Conservation (phyloP, 257 asterid genomes). For the Gentiana macrophylla region DNA sequence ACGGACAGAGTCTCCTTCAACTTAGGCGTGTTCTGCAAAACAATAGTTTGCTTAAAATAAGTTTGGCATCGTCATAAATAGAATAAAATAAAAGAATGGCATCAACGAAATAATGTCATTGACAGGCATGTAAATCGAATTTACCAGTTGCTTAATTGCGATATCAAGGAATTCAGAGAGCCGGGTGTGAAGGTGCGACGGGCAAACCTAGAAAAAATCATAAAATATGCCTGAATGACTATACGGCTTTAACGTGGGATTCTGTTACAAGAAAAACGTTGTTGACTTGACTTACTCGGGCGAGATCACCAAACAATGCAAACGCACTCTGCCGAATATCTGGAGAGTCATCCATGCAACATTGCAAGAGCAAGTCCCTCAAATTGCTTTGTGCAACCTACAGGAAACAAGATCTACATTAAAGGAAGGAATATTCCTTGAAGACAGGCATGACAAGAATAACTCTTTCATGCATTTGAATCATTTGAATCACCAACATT, state of each 20-base stretch:
- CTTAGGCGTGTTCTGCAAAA: slow-evolving; percentile 58
- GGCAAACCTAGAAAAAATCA: slow-evolving; percentile 31
- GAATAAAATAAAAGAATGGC: slow-evolving; percentile 3
- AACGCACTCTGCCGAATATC: slow-evolving; percentile 97
- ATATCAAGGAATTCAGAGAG: slow-evolving; percentile 74
- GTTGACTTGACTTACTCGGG: slow-evolving; percentile 52
- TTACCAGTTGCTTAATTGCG: slow-evolving; percentile 90
- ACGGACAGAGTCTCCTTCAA: slow-evolving; percentile 87
- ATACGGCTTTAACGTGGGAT: neutral
- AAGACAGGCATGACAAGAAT: neutral
- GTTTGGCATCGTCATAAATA: no score
- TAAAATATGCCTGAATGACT: neutral
- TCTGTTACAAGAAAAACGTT: neutral
- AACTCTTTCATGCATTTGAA: neutral
- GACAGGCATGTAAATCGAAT: slow-evolving; percentile 14
- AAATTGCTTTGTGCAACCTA: slow-evolving; percentile 84
- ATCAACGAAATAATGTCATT: slow-evolving; percentile 4
- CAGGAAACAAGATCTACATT: slow-evolving; percentile 7
- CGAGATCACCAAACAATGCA: slow-evolving; percentile 97
- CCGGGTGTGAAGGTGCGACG: slow-evolving; percentile 46
- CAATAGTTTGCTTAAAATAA: slow-evolving; percentile 1
- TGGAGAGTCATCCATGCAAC: slow-evolving; percentile 89
- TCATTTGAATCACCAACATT: no score
- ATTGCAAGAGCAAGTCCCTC: slow-evolving; percentile 87
- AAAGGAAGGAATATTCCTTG: slow-evolving; percentile 3